Conservation (phyloP, 2,329 filamentous ascomycete species). For the Nannizzia gypsea region DNA sequence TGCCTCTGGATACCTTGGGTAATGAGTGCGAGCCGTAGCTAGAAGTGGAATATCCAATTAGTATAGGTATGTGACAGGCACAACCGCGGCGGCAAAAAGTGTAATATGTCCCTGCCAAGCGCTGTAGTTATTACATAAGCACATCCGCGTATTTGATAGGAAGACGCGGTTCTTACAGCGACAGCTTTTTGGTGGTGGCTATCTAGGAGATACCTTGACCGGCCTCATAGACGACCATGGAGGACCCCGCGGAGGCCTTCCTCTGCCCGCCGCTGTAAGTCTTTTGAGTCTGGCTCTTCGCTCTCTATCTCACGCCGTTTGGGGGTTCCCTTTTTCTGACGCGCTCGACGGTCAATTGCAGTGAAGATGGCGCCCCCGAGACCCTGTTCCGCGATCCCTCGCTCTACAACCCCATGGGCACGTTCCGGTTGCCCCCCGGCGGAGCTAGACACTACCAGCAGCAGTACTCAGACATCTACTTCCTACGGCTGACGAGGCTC, state of each 20-base stretch:
- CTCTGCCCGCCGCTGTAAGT: slow-evolving; percentile 23
- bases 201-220: no score
- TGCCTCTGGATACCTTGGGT: no score
- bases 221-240: not conserved
- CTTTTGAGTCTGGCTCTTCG: slow-evolving; percentile 14
- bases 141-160: no score
- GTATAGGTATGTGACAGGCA: no score
- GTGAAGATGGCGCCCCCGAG: slow-evolving; percentile 25
- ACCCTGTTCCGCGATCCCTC: slow-evolving; percentile 44
- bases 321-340: not conserved
- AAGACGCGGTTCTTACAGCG: no score
- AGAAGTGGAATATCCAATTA: no score
- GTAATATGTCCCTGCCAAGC: no score
- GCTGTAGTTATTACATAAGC: no score
- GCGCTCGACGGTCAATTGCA: slow-evolving; percentile 5
- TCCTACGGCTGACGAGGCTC: slow-evolving; percentile 73
- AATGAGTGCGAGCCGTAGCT: no score
- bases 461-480: slow-evolving; percentile 97
- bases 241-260: slow-evolving; percentile 16
- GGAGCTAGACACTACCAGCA: slow-evolving; percentile 65
- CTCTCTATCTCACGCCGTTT: not conserved
- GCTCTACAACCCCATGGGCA: slow-evolving; percentile 61
- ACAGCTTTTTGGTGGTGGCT: no score
- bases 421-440: slow-evolving; percentile 59
- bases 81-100: no score